Evolutionary conservation across 2,329 filamentous ascomycete genomes (phyloP).

Genomic region (Fusarium tricinctum): DNA sequence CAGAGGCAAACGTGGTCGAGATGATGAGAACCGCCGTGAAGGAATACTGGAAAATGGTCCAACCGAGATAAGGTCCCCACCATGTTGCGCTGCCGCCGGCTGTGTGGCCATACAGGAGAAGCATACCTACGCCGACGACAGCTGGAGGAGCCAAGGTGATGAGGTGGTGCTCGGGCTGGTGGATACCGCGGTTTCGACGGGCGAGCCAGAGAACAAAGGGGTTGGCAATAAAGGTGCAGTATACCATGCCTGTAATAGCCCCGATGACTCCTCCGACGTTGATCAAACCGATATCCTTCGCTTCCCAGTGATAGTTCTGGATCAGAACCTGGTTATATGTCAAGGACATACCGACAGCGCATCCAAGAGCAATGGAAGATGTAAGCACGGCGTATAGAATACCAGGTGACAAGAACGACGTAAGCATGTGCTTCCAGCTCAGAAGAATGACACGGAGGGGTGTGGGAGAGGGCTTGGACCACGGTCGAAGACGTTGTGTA

Average conservation of each 20-base stretch:
- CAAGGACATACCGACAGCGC: constrained; percentile 16
- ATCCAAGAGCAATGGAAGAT: constrained; percentile 14
- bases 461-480: constrained; percentile 14
- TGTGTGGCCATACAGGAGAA: constrained; percentile 29
- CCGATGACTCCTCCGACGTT: constrained; percentile 13
- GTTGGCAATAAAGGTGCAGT: constrained; percentile 20
- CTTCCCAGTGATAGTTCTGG: constrained; percentile 19
- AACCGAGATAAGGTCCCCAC: constrained; percentile 23
- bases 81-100: constrained; percentile 10
- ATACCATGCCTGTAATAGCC: constrained; percentile 15
- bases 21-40: constrained; percentile 19
- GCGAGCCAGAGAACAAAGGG: constrained; percentile 31
- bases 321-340: constrained; percentile 21
- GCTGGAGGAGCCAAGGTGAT: constrained; percentile 32
- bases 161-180: constrained; percentile 35
- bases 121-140: constrained; percentile 29
- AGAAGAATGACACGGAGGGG: constrained; percentile 8
- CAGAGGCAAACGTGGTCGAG: constrained; percentile 21
- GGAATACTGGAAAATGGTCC: constrained; percentile 27
- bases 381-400: constrained; percentile 21
- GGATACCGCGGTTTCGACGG: constrained; percentile 31
- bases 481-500: constrained; percentile 12
- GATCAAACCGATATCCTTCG: constrained; percentile 13
- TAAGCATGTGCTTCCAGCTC: constrained; percentile 28
- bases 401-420: constrained; percentile 1